Evolutionary conservation across 306 rosid species (phyloP).

Genomic region (Corylus americana): DNA sequence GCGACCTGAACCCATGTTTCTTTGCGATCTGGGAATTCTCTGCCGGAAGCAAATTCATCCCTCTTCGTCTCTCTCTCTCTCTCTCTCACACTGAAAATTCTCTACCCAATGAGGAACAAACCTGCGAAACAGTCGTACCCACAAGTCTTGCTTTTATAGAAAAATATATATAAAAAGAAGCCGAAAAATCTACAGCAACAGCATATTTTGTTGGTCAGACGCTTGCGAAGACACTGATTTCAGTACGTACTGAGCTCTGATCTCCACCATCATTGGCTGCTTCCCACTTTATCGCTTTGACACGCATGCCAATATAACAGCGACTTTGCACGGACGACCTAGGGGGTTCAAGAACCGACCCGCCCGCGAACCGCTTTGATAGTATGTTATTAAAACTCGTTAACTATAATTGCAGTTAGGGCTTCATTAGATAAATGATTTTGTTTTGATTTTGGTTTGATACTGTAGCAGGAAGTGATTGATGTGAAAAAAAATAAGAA

Average conservation of each 20-base stretch:
- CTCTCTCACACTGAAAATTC: neutral
- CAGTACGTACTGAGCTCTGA: neutral
- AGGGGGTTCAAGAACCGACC: no score
- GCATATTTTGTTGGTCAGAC: no score
- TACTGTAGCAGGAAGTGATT: no score
- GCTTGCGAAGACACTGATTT: no score
- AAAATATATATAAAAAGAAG: neutral
- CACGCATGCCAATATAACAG: neutral
- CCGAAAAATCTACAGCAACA: neutral
- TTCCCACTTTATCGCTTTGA: neutral
- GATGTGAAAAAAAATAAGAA: no score
- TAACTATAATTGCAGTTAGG: no score
- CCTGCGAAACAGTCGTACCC: neutral
- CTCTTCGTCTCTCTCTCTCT: neutral
- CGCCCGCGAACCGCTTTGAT: no score
- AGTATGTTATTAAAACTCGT: no score
- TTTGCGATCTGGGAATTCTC: conserved; percentile 55
- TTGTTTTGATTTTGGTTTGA: no score
- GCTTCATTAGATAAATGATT: no score
- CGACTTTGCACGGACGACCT: neutral
- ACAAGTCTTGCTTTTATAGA: neutral
- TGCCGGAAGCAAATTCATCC: conserved; percentile 77
- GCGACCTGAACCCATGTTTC: conserved; percentile 87
- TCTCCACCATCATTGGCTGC: neutral
- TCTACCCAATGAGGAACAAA: neutral